Evolutionary conservation across 176 grass and related monocot genomes (phyloP), one percentile per base, ranked within the genome.

Genomic region (Ensete ventricosum): DNA sequence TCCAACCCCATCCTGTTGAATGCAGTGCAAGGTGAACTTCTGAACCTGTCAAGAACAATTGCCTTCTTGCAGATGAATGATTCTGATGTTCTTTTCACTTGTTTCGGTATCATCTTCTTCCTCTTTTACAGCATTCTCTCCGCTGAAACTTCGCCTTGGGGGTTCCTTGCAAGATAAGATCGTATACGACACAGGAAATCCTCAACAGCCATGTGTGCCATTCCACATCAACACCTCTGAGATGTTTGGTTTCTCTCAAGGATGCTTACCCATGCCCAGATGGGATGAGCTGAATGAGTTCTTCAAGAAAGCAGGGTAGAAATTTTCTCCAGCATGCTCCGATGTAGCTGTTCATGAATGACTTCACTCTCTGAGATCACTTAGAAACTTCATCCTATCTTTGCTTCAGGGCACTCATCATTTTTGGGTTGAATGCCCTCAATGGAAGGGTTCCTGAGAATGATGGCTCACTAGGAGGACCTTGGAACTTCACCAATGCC

Each of bases 271-370:
- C 0, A 64, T 94, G 90, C 34, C 76, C 62, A 94, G 95, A 91
- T 99, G 95, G 91, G 95, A 99, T 25, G 90, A 89, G 62, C 95
- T 99, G 29, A 99, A 91, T 49, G 62, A 62, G 1, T 94, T 99
- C 84, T 94, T 99, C 81, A 55, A 77, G 22, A 89, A 86, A 67
- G 60, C 95, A 11, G 84, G 90, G 95, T 94, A 93, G 2, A 27
- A 65, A 12, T 27, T 17, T 49, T 14, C 9, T 69, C 26, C 1
- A 50, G 14, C 67, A 24, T 16, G 3, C 43, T 20, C 13, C 11
- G 67, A 59, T 69, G 53, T 16, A 57, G 16, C 20, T 50, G 21
- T 74, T 20, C 54, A 21, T 23, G 20, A 52, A n/a, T 21, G 71
- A 11, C 24, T 20, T 48, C 20, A 48, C 48, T 73, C n/a, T 73